phyloP scores from a whole-genome alignment of 202 grass and related monocot species.

The Musa balbisiana region DNA sequence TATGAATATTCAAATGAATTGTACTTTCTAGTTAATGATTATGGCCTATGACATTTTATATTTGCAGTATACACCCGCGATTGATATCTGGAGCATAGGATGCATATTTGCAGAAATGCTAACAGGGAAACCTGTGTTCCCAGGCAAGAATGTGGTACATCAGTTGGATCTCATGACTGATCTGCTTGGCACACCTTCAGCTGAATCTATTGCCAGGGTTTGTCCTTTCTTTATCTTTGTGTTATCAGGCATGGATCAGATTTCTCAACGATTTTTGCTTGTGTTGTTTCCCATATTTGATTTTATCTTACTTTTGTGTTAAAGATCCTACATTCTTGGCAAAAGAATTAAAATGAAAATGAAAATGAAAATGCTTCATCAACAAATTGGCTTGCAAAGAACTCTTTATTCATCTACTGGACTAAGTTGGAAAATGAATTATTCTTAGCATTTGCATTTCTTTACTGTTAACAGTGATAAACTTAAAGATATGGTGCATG shows the following conservation, averaged over 20 bases:
- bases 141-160: conserved; percentile 21
- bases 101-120: conserved; percentile 19
- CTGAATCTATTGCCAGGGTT: conserved; percentile 12
- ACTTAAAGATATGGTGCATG: no score
- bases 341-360: no score
- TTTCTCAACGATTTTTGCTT: not conserved
- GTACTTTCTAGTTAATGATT: not conserved
- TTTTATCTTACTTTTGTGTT: not conserved
- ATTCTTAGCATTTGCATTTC: no score
- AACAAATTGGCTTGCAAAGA: no score
- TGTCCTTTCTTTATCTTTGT: not conserved
- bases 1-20: not conserved
- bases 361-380: no score
- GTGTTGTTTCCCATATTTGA: no score
- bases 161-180: conserved; percentile 20
- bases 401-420: no score
- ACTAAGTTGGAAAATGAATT: no score
- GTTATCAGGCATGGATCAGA: not conserved
- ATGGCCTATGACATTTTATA: not conserved
- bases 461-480: no score
- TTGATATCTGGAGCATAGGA: conserved; percentile 21
- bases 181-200: conserved; percentile 12
- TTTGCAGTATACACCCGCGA: conserved; percentile 5
- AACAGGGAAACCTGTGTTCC: conserved; percentile 3
- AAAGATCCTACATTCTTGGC: not conserved